These are phyloP conservation scores for Camellia granthamiana DNA, from an alignment of 148 eudicot genomes.

Conservation along the genomic window DNA sequence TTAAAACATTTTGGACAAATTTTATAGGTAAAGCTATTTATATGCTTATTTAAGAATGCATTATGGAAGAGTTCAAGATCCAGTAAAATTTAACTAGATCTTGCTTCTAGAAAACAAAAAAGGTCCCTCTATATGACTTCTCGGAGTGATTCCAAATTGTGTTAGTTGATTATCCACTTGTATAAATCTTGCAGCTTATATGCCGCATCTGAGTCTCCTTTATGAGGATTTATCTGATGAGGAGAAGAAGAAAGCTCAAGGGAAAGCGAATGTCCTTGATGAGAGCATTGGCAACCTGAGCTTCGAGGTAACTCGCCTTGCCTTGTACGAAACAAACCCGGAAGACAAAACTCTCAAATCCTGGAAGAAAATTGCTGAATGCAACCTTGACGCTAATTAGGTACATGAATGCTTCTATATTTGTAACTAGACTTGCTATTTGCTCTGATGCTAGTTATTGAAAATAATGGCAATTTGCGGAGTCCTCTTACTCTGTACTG, in stretches of 20 bases:
- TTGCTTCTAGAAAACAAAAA: not conserved
- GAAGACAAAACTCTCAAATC: slow-evolving; percentile 81
- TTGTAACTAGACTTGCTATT: not conserved
- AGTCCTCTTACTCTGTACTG: not conserved
- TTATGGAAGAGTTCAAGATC: not conserved
- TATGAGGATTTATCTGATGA: slow-evolving; percentile 78
- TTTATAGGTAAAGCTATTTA: not conserved
- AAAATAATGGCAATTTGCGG: not conserved
- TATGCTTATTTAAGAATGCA: not conserved
- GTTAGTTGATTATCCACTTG: not conserved
- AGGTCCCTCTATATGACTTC: not conserved
- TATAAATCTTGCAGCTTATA: slow-evolving; percentile 61
- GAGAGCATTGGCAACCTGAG: slow-evolving; percentile 53
- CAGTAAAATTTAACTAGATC: not conserved
- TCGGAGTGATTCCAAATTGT: not conserved
- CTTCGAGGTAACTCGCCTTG: slow-evolving; percentile 67
- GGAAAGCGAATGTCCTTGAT: slow-evolving; percentile 64
- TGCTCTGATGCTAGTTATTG: not conserved
- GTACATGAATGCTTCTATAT: not conserved
- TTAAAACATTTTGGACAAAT: too few species aligned
- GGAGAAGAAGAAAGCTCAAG: slow-evolving; percentile 79
- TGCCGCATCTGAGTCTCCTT: slow-evolving; percentile 96
- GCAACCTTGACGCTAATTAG: slow-evolving; percentile 39
- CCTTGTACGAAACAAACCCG: slow-evolving; percentile 72
- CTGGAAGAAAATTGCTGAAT: slow-evolving; percentile 76